phyloP scores from a whole-genome alignment of 805 yeast species.

The Blastobotrys mokoenaii region DNA sequence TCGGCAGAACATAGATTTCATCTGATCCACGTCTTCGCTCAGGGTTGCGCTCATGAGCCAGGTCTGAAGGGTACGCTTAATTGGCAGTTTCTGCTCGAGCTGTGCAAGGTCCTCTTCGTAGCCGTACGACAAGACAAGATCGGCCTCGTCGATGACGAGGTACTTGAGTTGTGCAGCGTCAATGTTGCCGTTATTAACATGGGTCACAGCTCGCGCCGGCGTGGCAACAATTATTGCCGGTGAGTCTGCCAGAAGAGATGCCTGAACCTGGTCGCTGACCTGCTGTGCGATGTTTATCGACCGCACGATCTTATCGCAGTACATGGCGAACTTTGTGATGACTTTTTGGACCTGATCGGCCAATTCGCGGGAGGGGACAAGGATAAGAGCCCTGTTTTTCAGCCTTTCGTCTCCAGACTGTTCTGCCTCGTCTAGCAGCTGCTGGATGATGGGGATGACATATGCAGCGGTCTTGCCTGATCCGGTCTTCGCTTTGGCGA shows the following conservation, averaged over 20 bases:
- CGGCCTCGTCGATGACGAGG: conserved; percentile 91
- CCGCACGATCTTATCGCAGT: conserved; percentile 59
- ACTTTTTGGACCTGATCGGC: conserved; percentile 77
- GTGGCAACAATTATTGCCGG: conserved; percentile 85
- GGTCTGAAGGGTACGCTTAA: conserved; percentile 59
- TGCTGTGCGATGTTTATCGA: conserved; percentile 60
- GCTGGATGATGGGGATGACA: conserved; percentile 76
- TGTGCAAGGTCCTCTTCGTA: conserved; percentile 74
- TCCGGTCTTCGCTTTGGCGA: conserved; percentile 92
- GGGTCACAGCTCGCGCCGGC: conserved; percentile 64
- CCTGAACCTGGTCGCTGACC: conserved; percentile 60
- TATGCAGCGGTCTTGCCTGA: conserved; percentile 95
- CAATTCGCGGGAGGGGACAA: conserved; percentile 91
- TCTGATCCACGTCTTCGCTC: conserved; percentile 70
- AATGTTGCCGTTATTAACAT: conserved; percentile 36
- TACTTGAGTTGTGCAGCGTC: conserved; percentile 51
- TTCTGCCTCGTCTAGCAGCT: conserved; percentile 42
- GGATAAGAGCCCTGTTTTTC: conserved; percentile 49
- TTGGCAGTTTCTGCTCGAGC: conserved; percentile 57
- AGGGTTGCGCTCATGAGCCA: conserved; percentile 96
- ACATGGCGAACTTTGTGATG: conserved; percentile 56
- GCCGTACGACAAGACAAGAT: conserved; percentile 81
- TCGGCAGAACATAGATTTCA: conserved; percentile 73
- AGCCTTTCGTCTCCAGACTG: conserved; percentile 13
- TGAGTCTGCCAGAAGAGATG: conserved; percentile 56